phyloP scores from a whole-genome alignment of 2,329 filamentous ascomycete species.

The Paraphaeosphaeria sporulosa region DNA sequence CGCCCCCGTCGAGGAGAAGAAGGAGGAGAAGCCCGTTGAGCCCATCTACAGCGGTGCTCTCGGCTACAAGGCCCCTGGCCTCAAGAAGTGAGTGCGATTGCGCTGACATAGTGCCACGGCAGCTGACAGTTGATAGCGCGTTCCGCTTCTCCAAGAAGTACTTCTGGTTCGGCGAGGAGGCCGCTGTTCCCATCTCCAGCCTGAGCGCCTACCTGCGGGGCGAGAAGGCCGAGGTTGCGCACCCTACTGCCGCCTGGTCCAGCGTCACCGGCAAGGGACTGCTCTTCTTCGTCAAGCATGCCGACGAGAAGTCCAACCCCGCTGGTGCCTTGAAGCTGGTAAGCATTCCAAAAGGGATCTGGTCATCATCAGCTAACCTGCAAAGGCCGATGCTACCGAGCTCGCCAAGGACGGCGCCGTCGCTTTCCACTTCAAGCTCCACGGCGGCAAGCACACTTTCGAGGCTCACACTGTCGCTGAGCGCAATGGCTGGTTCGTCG shows the following conservation, averaged over 20 bases:
- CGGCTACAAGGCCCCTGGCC: slow-evolving; percentile 87
- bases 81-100: slow-evolving; percentile 79
- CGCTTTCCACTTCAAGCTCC: slow-evolving; percentile 86
- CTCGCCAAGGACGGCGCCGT: slow-evolving; percentile 76
- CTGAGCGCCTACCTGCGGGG: slow-evolving; percentile 81
- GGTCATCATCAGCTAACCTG: slow-evolving; percentile 39
- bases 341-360: slow-evolving; percentile 48
- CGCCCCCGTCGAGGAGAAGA: slow-evolving; percentile 45
- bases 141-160: slow-evolving; percentile 91
- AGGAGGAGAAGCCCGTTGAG: slow-evolving; percentile 61
- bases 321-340: slow-evolving; percentile 86
- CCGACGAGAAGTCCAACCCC: slow-evolving; percentile 80
- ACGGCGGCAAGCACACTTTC: slow-evolving; percentile 92
- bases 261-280: slow-evolving; percentile 94
- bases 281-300: slow-evolving; percentile 87
- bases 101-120: slow-evolving; percentile 5
- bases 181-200: slow-evolving; percentile 73
- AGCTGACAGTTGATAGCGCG: slow-evolving; percentile 65
- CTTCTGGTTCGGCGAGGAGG: slow-evolving; percentile 73
- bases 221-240: slow-evolving; percentile 82
- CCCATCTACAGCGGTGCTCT: slow-evolving; percentile 84
- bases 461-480: slow-evolving; percentile 78
- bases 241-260: slow-evolving; percentile 87
- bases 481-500: slow-evolving; percentile 90
- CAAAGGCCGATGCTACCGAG: slow-evolving; percentile 71